These are phyloP conservation scores for Cladophialophora exuberans DNA, from an alignment of 2,329 filamentous ascomycete species.

Conservation along the genomic window DNA sequence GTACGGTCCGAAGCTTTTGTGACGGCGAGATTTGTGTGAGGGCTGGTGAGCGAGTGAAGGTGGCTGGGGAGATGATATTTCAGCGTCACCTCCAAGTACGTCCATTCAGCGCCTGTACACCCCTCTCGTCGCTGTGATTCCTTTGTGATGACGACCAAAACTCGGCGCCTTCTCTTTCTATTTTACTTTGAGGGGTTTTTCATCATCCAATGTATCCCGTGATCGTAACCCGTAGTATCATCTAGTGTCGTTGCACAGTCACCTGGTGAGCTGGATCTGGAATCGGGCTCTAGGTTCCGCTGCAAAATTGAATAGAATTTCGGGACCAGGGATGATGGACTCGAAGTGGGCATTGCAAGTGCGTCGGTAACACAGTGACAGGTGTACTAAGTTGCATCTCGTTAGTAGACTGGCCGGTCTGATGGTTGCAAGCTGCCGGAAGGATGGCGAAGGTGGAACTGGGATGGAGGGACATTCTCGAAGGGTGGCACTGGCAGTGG, in stretches of 20 bases:
- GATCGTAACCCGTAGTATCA: no score
- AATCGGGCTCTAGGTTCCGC: slow-evolving; percentile 3
- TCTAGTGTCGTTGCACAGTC: not conserved
- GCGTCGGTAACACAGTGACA: slow-evolving; percentile 1
- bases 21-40: slow-evolving; percentile 17
- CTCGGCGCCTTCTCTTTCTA: slow-evolving; percentile 4
- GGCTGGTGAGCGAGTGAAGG: slow-evolving; percentile 24
- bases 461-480: slow-evolving; percentile 14
- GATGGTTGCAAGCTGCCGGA: slow-evolving; percentile 13
- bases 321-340: not conserved
- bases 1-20: slow-evolving; percentile 28
- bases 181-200: no score
- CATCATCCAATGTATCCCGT: no score
- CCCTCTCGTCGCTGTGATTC: not conserved
- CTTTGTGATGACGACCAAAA: slow-evolving; percentile 1
- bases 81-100: no score
- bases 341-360: slow-evolving; percentile 7
- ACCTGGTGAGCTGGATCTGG: not conserved
- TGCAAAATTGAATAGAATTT: not conserved
- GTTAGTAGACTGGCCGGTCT: slow-evolving; percentile 8
- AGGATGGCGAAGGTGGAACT: slow-evolving; percentile 6
- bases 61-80: slow-evolving; percentile 3
- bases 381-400: slow-evolving; percentile 13
- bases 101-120: not conserved
- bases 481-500: slow-evolving; percentile 13